Base-by-base conservation (phyloP, 441 rosid genomes). In the Omphalea diandra region DNA sequence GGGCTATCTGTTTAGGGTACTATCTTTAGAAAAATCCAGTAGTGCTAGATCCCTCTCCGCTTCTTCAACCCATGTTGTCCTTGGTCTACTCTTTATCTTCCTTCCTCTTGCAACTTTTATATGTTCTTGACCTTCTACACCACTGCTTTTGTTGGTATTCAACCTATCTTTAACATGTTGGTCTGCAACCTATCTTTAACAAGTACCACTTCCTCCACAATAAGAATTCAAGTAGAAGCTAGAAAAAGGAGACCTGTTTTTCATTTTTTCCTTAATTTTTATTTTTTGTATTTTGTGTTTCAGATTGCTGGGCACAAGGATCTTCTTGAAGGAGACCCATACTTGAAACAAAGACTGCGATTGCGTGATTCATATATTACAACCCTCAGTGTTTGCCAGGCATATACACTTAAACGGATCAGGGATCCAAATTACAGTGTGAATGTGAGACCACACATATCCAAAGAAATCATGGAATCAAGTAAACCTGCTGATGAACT, bases 231-330 rank as follows among this genome's bases (percentile, higher is more conserved):
- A 46, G 52, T 14, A 15, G 52, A 7, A 17, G 5, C 18, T 12
- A 15, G 3, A 40, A 46, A 46, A 17, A 18, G 5, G 7, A 46
- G 6, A 4, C 7, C 22, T 15, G n/a, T n/a, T 46, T 46, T 0
- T 7, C 53, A 47, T 18, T n/a, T 47, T 52, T 52, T 52, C 14
- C 14, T 52, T 40, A 2, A 63, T 40, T 63, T n/a, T 15, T 38
- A 20, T 15, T 15, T 0, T 38, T 11, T 38, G 1, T 1, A n/a
- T 38, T 50, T 33, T 38, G 15, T 67, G 24, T 22, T 53, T 11
- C 78, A 90, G 94, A 87, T 88, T 70, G 98, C 97, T 61, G 94
- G 91, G 62, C 98, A 94, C 81, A 91, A 54, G 74, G 96, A 91
- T 75, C 89, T 94, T 75, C 96, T 94, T 2, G 97, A 91, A 81